Conservation (phyloP, 2,329 filamentous ascomycete species). For the Aspergillus fumigatus region DNA sequence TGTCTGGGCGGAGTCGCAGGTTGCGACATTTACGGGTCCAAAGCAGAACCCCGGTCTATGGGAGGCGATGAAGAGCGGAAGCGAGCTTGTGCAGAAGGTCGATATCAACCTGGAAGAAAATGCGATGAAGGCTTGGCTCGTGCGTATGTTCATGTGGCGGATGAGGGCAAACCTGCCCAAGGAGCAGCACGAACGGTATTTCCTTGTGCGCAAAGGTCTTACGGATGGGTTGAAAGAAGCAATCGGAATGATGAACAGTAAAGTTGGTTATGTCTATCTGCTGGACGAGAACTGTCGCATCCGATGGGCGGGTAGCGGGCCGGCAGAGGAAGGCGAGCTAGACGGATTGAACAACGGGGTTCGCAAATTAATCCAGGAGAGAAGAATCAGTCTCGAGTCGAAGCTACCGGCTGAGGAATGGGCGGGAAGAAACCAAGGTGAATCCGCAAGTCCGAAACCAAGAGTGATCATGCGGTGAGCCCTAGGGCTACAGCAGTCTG, state of each 20-base stretch:
- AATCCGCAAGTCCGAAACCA: slow-evolving; percentile 10
- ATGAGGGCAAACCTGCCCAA: slow-evolving; percentile 45
- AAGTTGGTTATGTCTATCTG: slow-evolving; percentile 91
- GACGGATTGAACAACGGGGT: slow-evolving; percentile 41
- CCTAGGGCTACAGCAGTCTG: background rate
- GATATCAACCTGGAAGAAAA: slow-evolving; percentile 88
- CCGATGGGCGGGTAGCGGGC: slow-evolving; percentile 79
- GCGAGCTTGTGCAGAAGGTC: slow-evolving; percentile 65
- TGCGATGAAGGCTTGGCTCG: slow-evolving; percentile 55
- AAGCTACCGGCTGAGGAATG: slow-evolving; percentile 19
- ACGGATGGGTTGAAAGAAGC: slow-evolving; percentile 54
- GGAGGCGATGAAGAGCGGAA: slow-evolving; percentile 51
- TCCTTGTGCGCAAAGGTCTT: slow-evolving; percentile 56
- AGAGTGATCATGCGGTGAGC: slow-evolving; percentile 15
- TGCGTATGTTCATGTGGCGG: slow-evolving; percentile 50
- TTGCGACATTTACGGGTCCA: slow-evolving; percentile 63
- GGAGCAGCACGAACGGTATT: slow-evolving; percentile 55
- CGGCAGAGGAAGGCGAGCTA: slow-evolving; percentile 38
- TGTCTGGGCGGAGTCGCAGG: slow-evolving; percentile 80
- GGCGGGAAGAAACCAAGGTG: slow-evolving; percentile 5
- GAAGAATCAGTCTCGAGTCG: slow-evolving; percentile 21
- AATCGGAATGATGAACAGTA: slow-evolving; percentile 73
- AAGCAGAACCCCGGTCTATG: slow-evolving; percentile 67
- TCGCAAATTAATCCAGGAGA: slow-evolving; percentile 40
- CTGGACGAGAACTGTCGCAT: slow-evolving; percentile 84